Percentiles rank a stretch among this genome's conserved stretches.
Evolutionary conservation across 192 early-diverging fungal genomes (phyloP).

Genomic region (Linnemannia zychae): DNA sequence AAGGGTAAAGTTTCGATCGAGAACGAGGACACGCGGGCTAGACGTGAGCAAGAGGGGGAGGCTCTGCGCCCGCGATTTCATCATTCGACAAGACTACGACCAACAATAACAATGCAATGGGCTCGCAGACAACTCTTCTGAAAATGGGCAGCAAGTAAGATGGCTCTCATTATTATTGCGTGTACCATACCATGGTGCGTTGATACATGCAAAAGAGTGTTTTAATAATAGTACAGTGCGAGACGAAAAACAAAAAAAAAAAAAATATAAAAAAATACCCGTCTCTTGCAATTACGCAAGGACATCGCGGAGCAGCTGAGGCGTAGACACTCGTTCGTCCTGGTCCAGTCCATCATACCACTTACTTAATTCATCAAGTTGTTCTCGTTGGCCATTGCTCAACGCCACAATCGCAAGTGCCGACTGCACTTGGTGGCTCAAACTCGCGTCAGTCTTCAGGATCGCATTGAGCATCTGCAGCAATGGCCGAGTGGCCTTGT

Average conservation of each 20-base stretch:
- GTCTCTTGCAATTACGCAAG: slow-evolving; percentile 2
- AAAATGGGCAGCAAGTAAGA: too few relatives aligned
- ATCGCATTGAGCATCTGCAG: slow-evolving; percentile 27
- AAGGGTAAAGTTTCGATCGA: neutral
- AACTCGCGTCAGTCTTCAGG: slow-evolving; percentile 15
- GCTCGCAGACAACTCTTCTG: neutral
- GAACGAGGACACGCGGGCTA: neutral
- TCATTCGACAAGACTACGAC: neutral
- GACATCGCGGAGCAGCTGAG: neutral
- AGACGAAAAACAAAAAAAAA: neutral
- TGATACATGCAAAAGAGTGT: neutral
- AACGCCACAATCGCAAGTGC: slow-evolving; percentile 26
- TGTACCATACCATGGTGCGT: neutral
- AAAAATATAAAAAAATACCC: too few relatives aligned
- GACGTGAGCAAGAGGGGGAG: neutral
- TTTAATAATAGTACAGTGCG: neutral
- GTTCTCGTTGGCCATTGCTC: slow-evolving; percentile 13
- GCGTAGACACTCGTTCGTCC: neutral
- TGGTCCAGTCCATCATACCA: slow-evolving; percentile 3
- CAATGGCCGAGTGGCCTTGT: neutral
- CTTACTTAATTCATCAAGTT: neutral
- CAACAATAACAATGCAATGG: neutral
- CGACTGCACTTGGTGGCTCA: slow-evolving; percentile 21
- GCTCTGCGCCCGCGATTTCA: slow-evolving; percentile 6
- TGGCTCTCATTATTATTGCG: slow-evolving; percentile 1